Conservation (phyloP, 164 flowering plant genomes). For the Tetrastigma voinierianum region DNA sequence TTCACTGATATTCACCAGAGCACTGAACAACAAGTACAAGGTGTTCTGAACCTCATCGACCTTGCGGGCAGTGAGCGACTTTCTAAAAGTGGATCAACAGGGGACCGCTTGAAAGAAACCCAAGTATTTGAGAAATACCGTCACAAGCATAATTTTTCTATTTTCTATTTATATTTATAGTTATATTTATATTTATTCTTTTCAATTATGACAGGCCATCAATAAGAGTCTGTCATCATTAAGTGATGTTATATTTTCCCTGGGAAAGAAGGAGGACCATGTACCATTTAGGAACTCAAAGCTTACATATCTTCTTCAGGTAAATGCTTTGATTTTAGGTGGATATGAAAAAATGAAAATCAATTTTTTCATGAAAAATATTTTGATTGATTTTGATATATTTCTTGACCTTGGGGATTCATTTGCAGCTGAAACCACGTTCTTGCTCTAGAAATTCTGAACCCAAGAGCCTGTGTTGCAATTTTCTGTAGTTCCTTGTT, state of each 20-base stretch:
- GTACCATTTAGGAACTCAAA: constrained; percentile 93
- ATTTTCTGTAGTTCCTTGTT: no score
- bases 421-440: no score
- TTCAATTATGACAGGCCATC: constrained; percentile 60
- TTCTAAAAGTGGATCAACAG: constrained; percentile 94
- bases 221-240: constrained; percentile 86
- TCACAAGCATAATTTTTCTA: neutral
- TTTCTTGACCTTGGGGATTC: no score
- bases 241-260: constrained; percentile 85
- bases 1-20: constrained; percentile 35
- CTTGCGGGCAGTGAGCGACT: constrained; percentile 99
- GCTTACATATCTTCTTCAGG: constrained; percentile 98
- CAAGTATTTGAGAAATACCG: constrained; percentile 45
- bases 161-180: neutral
- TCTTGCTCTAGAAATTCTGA: no score
- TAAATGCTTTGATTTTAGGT: constrained; percentile 18
- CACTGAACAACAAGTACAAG: constrained; percentile 96
- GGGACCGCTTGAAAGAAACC: constrained; percentile 89
- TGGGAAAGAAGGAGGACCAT: constrained; percentile 89
- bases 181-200: neutral
- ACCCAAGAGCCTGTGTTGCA: no score
- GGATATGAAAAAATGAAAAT: no score
- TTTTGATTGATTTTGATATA: no score
- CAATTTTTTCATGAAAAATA: no score
- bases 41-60: constrained; percentile 88